Conservation (phyloP, 2,329 filamentous ascomycete species). For the Pseudophaeomoniella oleicola region DNA sequence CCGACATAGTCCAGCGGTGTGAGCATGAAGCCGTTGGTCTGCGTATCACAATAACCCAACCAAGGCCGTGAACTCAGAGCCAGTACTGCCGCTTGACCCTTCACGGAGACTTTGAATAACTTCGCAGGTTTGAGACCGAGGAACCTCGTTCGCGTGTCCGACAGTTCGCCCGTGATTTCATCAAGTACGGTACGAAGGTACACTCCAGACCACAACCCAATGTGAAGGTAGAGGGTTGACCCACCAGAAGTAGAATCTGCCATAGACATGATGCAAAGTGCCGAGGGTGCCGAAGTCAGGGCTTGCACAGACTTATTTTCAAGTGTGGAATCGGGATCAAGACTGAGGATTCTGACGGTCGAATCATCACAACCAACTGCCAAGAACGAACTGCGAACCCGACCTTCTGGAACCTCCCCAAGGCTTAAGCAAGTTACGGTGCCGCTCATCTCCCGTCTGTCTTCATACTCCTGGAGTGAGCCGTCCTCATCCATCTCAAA, state of each 20-base stretch:
- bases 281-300: conserved; percentile 75
- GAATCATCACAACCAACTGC: conserved; percentile 96
- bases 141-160: conserved; percentile 88
- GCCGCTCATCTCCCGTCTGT: conserved; percentile 87
- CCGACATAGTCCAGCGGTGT: conserved; percentile 80
- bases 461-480: conserved; percentile 81
- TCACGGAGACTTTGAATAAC: conserved; percentile 79
- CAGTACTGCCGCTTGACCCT: conserved; percentile 70
- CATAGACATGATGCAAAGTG: conserved; percentile 88
- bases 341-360: conserved; percentile 80
- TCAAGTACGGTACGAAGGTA: conserved; percentile 92
- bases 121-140: conserved; percentile 81
- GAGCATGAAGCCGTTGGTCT: conserved; percentile 77
- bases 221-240: conserved; percentile 83
- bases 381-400: conserved; percentile 76
- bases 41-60: conserved; percentile 83
- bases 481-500: conserved; percentile 95
- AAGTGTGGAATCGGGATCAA: conserved; percentile 79
- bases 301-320: conserved; percentile 93
- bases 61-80: conserved; percentile 89
- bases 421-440: conserved; percentile 92
- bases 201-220: conserved; percentile 87
- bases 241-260: conserved; percentile 81
- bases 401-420: conserved; percentile 81
- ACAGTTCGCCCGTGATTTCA: conserved; percentile 87